Evolutionary conservation across 345 rosid genomes (phyloP).

Genomic region (Salix suchowensis): DNA sequence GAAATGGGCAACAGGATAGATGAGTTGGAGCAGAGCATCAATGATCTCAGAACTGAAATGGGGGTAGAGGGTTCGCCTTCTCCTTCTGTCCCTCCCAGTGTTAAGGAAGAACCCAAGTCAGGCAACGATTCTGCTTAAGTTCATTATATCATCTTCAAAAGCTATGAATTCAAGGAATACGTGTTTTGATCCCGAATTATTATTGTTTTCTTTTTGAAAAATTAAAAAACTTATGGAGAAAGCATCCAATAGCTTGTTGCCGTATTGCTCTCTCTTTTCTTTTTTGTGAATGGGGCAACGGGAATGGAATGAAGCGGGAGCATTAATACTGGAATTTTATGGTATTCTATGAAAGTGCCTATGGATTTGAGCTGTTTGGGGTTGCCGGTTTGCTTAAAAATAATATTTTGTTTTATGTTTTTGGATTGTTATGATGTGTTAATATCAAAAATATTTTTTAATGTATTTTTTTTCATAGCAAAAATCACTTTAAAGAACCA

Average conservation of each 20-base stretch:
- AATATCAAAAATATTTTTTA: too few relatives aligned
- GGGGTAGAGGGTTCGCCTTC: slow-evolving; percentile 63
- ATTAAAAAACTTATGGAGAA: background rate
- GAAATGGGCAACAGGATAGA: slow-evolving; percentile 82
- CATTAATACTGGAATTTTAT: background rate
- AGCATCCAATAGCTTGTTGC: background rate
- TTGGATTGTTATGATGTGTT: too few relatives aligned
- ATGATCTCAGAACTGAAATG: slow-evolving; percentile 61
- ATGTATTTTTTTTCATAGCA: too few relatives aligned
- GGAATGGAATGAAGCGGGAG: background rate
- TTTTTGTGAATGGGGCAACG: background rate
- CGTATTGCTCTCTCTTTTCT: background rate
- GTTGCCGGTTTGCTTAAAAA: too few relatives aligned
- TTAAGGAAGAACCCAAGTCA: slow-evolving; percentile 51
- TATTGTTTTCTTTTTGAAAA: too few relatives aligned
- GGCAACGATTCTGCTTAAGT: slow-evolving; percentile 32
- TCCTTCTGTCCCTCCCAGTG: slow-evolving; percentile 42
- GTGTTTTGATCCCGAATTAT: background rate
- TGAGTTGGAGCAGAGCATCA: slow-evolving; percentile 84
- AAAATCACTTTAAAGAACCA: too few relatives aligned
- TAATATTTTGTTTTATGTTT: too few relatives aligned
- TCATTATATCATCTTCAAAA: background rate
- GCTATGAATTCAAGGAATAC: background rate
- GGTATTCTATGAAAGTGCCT: background rate
- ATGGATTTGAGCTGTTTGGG: background rate